These are phyloP conservation scores for Buxus sempervirens DNA, from an alignment of 164 flowering plant species.

Conservation along the genomic window DNA sequence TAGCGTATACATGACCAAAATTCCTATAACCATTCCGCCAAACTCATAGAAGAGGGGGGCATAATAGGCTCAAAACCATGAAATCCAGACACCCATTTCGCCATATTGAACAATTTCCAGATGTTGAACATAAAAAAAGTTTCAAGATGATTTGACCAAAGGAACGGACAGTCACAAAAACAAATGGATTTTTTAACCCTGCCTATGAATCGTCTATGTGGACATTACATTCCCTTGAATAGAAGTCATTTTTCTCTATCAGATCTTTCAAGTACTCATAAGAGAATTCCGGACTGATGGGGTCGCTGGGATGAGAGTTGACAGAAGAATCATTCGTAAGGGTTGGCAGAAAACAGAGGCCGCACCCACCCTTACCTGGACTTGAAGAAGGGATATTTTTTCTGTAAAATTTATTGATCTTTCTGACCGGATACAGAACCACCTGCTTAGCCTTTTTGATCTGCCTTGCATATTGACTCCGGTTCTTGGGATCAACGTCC, in stretches of 20 bases:
- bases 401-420: conserved; percentile 12
- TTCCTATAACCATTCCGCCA: background rate
- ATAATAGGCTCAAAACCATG: background rate
- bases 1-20: background rate
- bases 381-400: background rate
- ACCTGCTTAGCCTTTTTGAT: conserved; percentile 18
- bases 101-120: background rate
- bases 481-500: conserved; percentile 4
- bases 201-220: conserved; percentile 29
- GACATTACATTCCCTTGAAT: conserved; percentile 55
- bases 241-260: conserved; percentile 68
- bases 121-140: background rate
- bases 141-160: background rate
- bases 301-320: conserved; percentile 38
- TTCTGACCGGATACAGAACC: conserved; percentile 18
- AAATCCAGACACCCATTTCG: background rate
- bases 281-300: conserved; percentile 39
- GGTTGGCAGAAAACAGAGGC: conserved; percentile 25
- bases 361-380: conserved; percentile 16
- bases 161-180: no score
- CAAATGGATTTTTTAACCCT: background rate
- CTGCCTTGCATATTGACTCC: conserved; percentile 10
- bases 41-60: background rate
- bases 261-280: conserved; percentile 37
- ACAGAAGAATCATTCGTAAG: conserved; percentile 17